phyloP scores from a whole-genome alignment of 2,329 filamentous ascomycete genomes.

The Colletotrichum costaricense region DNA sequence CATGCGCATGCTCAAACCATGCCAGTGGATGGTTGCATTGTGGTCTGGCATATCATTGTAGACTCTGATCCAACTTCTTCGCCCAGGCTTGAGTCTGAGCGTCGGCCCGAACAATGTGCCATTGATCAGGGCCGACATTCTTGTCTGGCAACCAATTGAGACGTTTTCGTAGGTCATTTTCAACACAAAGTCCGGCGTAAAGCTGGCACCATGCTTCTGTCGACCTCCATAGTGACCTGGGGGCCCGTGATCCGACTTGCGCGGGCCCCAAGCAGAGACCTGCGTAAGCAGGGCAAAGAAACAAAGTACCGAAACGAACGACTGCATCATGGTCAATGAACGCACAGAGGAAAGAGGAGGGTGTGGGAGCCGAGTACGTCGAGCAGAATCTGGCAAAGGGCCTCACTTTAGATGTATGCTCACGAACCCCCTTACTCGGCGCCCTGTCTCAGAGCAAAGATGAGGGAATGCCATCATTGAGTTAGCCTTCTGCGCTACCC shows the following conservation, averaged over 20 bases:
- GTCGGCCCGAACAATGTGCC: slow-evolving; percentile 63
- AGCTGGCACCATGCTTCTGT: slow-evolving; percentile 18
- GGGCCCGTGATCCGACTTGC: background rate
- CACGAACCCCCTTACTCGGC: background rate
- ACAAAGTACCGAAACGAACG: slow-evolving; percentile 10
- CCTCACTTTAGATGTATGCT: background rate
- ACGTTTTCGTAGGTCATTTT: slow-evolving; percentile 45
- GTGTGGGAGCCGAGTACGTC: background rate
- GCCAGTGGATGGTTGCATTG: slow-evolving; percentile 75
- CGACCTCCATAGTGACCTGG: slow-evolving; percentile 29
- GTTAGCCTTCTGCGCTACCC: background rate
- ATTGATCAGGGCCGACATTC: slow-evolving; percentile 62
- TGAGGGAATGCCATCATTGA: background rate
- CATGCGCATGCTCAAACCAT: slow-evolving; percentile 69
- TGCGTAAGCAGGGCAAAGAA: slow-evolving; percentile 17
- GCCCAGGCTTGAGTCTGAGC: slow-evolving; percentile 58
- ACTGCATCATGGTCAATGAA: slow-evolving; percentile 10
- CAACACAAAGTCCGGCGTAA: slow-evolving; percentile 20
- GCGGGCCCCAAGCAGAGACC: slow-evolving; percentile 21
- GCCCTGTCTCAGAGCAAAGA: background rate
- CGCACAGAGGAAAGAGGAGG: background rate
- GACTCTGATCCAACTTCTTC: slow-evolving; percentile 67
- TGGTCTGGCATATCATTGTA: slow-evolving; percentile 65
- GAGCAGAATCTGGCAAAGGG: background rate
- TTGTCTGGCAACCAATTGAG: slow-evolving; percentile 57